Evolutionary conservation across 352 stramenopile species (phyloP).

Genomic region (Pythium utonaiense): DNA sequence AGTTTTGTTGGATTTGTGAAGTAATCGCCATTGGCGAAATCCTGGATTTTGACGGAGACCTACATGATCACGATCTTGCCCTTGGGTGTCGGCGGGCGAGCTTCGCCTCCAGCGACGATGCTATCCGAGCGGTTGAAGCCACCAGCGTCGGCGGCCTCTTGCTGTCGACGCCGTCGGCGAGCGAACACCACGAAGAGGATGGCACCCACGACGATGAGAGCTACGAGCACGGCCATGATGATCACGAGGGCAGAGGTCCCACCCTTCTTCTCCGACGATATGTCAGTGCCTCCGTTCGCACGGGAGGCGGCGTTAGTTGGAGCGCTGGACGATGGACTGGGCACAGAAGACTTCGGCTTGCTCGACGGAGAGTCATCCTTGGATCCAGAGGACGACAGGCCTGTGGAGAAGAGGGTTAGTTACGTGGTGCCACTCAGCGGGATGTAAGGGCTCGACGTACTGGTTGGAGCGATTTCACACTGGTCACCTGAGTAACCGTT

Average conservation of each 20-base stretch:
- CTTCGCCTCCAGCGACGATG: constrained; percentile 31
- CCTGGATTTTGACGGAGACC: not conserved
- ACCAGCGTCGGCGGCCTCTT: constrained; percentile 45
- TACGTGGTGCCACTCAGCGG: not conserved
- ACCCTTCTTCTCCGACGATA: constrained; percentile 19
- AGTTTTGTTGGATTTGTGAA: not conserved
- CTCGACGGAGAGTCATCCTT: not conserved
- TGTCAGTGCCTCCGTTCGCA: constrained; percentile 20
- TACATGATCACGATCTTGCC: constrained; percentile 81
- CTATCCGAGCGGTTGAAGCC: constrained; percentile 43
- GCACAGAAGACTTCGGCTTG: constrained; percentile 13
- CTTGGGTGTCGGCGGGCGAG: constrained; percentile 59
- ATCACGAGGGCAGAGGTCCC: constrained; percentile 63
- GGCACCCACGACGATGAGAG: constrained; percentile 56
- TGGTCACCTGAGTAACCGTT: constrained; percentile 43
- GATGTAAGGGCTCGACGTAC: constrained; percentile 13
- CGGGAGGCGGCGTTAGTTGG: constrained; percentile 7
- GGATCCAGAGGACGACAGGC: constrained; percentile 22
- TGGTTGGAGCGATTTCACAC: constrained; percentile 40
- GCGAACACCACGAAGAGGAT: constrained; percentile 75
- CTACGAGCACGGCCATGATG: constrained; percentile 58
- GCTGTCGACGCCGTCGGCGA: constrained; percentile 61
- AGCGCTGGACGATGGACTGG: constrained; percentile 4
- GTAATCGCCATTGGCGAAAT: not conserved
- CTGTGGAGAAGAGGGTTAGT: constrained; percentile 8